A percentile compares a stretch with the other conserved stretches of the same genome.
Evolutionary conservation across 2,329 filamentous ascomycete genomes (phyloP).

Genomic region (Clarireedia paspali): DNA sequence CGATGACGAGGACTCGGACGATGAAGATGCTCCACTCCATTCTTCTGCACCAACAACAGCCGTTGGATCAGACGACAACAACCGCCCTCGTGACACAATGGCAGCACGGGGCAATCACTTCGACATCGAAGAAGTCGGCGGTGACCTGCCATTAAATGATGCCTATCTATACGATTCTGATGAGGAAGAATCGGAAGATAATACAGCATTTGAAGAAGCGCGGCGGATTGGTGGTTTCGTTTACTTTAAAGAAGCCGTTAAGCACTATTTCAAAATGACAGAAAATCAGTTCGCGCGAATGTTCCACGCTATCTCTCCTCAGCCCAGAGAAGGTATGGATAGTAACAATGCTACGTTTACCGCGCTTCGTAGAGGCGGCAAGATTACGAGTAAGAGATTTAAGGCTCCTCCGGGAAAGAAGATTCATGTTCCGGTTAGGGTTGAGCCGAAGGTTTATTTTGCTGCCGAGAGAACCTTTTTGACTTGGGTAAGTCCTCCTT

Average conservation of each 20-base stretch:
- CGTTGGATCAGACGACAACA: conserved; percentile 16
- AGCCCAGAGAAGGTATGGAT: conserved; percentile 12
- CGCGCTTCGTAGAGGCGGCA: conserved; percentile 41
- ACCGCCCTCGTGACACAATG: conserved; percentile 13
- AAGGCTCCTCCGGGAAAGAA: conserved; percentile 76
- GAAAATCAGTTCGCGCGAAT: conserved; percentile 12
- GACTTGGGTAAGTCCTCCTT: conserved; percentile 61
- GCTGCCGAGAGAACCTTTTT: conserved; percentile 94
- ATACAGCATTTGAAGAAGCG: conserved; percentile 70
- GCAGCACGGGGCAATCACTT: conserved; percentile 36
- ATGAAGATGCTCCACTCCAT: conserved; percentile 32
- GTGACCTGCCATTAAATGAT: conserved; percentile 48
- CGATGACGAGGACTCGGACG: conserved; percentile 63
- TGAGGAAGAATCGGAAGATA: conserved; percentile 71
- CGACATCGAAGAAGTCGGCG: conserved; percentile 77
- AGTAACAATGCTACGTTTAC: conserved; percentile 46
- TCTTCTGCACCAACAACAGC: neutral
- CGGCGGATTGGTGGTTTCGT: conserved; percentile 67
- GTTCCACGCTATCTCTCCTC: conserved; percentile 14
- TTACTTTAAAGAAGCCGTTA: conserved; percentile 58
- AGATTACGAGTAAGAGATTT: conserved; percentile 52
- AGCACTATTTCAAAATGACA: conserved; percentile 26
- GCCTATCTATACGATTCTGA: conserved; percentile 90
- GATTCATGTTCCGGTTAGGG: conserved; percentile 91
- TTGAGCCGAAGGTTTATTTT: conserved; percentile 97